Evolutionary conservation across 2,329 filamentous ascomycete genomes (phyloP).

Genomic region (Calonectria ilicicola): DNA sequence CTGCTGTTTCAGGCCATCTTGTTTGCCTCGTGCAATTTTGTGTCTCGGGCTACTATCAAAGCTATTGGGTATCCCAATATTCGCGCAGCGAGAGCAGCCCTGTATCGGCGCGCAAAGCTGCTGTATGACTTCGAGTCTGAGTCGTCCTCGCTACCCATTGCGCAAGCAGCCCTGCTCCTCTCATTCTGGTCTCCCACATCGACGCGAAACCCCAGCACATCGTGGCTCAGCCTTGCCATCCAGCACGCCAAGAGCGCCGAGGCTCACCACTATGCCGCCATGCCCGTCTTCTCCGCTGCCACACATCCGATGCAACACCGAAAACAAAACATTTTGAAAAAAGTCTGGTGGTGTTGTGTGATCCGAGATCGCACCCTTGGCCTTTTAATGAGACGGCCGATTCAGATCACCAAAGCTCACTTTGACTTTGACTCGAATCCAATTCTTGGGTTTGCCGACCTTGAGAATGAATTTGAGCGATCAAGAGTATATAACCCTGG

Average conservation of each 20-base stretch:
- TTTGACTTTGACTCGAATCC: slow-evolving; percentile 56
- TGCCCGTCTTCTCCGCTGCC: slow-evolving; percentile 43
- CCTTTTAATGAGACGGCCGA: slow-evolving; percentile 61
- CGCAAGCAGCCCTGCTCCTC: slow-evolving; percentile 57
- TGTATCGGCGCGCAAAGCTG: slow-evolving; percentile 55
- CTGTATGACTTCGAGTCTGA: slow-evolving; percentile 60
- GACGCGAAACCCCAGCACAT: slow-evolving; percentile 56
- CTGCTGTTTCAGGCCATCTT: slow-evolving; percentile 60
- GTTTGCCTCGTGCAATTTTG: slow-evolving; percentile 58
- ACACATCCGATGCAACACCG: slow-evolving; percentile 48
- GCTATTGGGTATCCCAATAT: slow-evolving; percentile 56
- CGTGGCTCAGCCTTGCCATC: slow-evolving; percentile 63
- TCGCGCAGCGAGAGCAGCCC: slow-evolving; percentile 55
- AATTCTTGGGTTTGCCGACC: slow-evolving; percentile 55
- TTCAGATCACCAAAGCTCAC: slow-evolving; percentile 61
- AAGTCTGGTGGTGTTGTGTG: slow-evolving; percentile 68
- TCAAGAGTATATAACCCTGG: slow-evolving; percentile 59
- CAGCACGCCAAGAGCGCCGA: slow-evolving; percentile 61
- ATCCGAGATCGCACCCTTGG: slow-evolving; percentile 63
- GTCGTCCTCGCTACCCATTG: slow-evolving; percentile 52
- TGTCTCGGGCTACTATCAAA: slow-evolving; percentile 53
- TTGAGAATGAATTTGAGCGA: slow-evolving; percentile 57
- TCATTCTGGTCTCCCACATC: slow-evolving; percentile 55
- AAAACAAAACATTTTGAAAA: slow-evolving; percentile 58
- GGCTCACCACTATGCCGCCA: slow-evolving; percentile 55